Percentiles rank a stretch among this genome's conserved stretches.
phyloP scores from a whole-genome alignment of 2,329 filamentous ascomycete species.

The Tolypocladium pustulatum region DNA sequence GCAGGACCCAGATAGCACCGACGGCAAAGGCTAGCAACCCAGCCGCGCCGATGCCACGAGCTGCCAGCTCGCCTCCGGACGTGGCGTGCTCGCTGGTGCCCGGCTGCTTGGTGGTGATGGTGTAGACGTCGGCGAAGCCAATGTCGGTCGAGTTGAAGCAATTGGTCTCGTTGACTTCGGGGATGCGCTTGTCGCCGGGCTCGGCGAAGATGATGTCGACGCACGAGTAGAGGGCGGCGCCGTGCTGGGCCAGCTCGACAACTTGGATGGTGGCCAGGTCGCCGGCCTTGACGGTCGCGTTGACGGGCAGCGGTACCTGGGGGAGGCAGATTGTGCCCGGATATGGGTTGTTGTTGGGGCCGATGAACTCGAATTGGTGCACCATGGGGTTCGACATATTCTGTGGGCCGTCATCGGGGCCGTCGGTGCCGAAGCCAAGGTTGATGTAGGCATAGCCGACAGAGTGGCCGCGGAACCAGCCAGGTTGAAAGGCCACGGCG shows the following conservation, averaged over 20 bases:
- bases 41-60: conserved; percentile 14
- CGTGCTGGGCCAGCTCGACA: conserved; percentile 73
- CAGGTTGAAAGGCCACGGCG: conserved; percentile 81
- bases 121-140: conserved; percentile 68
- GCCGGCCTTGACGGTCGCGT: conserved; percentile 62
- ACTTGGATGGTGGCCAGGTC: conserved; percentile 86
- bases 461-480: conserved; percentile 87
- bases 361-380: conserved; percentile 69
- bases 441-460: conserved; percentile 84
- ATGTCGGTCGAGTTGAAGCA: conserved; percentile 82
- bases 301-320: conserved; percentile 72
- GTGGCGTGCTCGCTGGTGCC: conserved; percentile 21
- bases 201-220: conserved; percentile 90
- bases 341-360: conserved; percentile 75
- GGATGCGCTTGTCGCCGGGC: conserved; percentile 55
- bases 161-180: conserved; percentile 66
- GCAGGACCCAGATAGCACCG: conserved; percentile 26
- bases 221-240: conserved; percentile 80
- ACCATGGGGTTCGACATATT: conserved; percentile 88
- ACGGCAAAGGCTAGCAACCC: conserved; percentile 32
- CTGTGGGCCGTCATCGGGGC: conserved; percentile 51
- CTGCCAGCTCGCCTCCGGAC: conserved; percentile 13
- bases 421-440: conserved; percentile 67
- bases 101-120: conserved; percentile 41
- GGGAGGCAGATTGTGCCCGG: conserved; percentile 82